A percentile compares a stretch with the other conserved stretches of the same genome.
Conservation (phyloP, 148 eudicot genomes). For the Selenicereus undatus region DNA sequence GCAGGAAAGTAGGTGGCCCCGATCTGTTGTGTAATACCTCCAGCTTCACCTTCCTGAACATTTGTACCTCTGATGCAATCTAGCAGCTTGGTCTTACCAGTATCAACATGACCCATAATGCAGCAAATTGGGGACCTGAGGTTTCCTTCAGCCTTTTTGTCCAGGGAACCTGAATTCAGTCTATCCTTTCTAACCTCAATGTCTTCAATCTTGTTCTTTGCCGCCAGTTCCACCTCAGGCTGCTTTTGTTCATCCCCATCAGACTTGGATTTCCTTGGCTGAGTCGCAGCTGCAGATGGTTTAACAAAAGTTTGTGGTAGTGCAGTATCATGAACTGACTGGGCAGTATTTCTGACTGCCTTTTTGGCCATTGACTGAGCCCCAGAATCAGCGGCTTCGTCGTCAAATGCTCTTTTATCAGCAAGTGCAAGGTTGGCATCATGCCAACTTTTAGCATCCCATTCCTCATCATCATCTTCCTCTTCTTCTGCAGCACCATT, state of each 20-base stretch:
- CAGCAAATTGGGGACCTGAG: conserved; percentile 93
- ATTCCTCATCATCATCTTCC: conserved; percentile 70
- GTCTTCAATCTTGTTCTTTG: conserved; percentile 33
- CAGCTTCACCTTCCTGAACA: conserved; percentile 98
- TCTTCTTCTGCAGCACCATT: conserved; percentile 29
- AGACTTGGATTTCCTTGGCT: conserved; percentile 29
- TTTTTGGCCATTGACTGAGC: conserved; percentile 40
- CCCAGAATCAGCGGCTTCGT: conserved; percentile 73
- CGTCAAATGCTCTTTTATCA: conserved; percentile 65
- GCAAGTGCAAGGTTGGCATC: conserved; percentile 67
- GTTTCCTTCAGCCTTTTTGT: conserved; percentile 35
- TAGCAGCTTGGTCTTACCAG: conserved; percentile 88
- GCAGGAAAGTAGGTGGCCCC: conserved; percentile 95
- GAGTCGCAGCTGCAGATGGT: conserved; percentile 27
- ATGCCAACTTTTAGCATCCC: conserved; percentile 99
- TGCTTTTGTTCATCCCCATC: conserved; percentile 29
- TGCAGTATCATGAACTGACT: conserved; percentile 22
- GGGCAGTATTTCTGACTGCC: conserved; percentile 37
- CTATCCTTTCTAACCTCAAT: conserved; percentile 30
- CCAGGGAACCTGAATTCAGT: conserved; percentile 24
- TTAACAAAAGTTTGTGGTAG: conserved; percentile 24
- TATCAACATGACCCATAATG: conserved; percentile 97
- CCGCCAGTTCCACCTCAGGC: conserved; percentile 28
- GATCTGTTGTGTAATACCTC: conserved; percentile 95
- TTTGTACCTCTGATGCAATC: conserved; percentile 89